Conservation (phyloP, 768 basidiomycete species). For the Leccinum disarticulatum region DNA sequence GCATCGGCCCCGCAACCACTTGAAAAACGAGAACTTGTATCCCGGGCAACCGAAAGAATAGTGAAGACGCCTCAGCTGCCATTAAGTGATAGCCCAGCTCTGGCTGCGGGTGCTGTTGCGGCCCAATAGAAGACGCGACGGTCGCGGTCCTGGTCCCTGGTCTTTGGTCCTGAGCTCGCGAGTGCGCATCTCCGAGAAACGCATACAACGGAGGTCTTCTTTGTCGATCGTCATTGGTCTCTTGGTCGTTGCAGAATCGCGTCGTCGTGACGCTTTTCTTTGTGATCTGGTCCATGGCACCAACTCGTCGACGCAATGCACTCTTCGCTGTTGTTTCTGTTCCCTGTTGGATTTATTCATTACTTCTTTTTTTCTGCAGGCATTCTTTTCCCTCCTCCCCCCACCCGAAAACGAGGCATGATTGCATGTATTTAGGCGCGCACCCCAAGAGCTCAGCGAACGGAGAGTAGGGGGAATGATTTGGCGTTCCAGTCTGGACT, state of each 20-base stretch:
- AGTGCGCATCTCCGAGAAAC: constrained; percentile 7
- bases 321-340: constrained; percentile 17
- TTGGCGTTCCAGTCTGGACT: constrained; percentile 1
- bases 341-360: constrained; percentile 34
- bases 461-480: constrained; percentile 10
- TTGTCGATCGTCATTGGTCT: background rate
- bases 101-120: constrained; percentile 45
- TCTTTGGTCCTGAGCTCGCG: background rate
- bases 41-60: constrained; percentile 42
- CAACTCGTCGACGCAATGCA: constrained; percentile 9
- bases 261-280: background rate
- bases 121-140: constrained; percentile 28
- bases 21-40: constrained; percentile 37
- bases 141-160: background rate
- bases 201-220: background rate
- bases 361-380: constrained; percentile 29
- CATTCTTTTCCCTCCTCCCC: constrained; percentile 7
- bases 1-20: constrained; percentile 35
- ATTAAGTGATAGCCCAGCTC: constrained; percentile 59
- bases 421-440: constrained; percentile 20
- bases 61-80: constrained; percentile 62
- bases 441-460: constrained; percentile 7
- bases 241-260: constrained; percentile 6
- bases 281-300: constrained; percentile 2
- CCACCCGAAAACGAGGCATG: constrained; percentile 16